Conservation (phyloP, 768 basidiomycete species). For the Rhizopogon sp. region DNA sequence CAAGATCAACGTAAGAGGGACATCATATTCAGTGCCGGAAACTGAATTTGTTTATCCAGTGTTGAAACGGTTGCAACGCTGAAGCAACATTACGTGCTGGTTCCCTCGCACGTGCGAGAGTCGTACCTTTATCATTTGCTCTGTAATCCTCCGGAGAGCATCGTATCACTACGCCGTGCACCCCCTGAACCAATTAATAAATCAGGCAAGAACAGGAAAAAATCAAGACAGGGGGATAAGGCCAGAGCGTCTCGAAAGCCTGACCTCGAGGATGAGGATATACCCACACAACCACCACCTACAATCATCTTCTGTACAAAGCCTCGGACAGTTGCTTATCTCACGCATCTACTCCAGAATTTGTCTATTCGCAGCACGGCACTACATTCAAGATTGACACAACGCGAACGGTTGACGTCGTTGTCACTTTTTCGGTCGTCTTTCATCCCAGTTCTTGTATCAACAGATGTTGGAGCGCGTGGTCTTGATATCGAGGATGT, state of each 20-base stretch:
- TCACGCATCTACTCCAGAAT: constrained; percentile 73
- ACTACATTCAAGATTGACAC: constrained; percentile 90
- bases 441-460: constrained; percentile 86
- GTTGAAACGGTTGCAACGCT: constrained; percentile 87
- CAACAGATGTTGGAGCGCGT: constrained; percentile 93
- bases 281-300: constrained; percentile 76
- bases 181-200: constrained; percentile 51
- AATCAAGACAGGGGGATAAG: constrained; percentile 16
- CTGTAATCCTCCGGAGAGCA: constrained; percentile 82
- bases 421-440: constrained; percentile 83
- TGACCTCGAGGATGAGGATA: constrained; percentile 34
- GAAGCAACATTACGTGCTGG: constrained; percentile 85
- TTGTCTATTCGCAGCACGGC: constrained; percentile 81
- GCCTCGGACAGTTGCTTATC: constrained; percentile 85
- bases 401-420: constrained; percentile 81
- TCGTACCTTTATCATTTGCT: constrained; percentile 87
- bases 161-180: constrained; percentile 57
- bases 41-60: constrained; percentile 33
- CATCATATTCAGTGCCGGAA: background rate
- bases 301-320: constrained; percentile 93
- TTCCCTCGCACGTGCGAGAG: constrained; percentile 94
- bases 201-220: constrained; percentile 19
- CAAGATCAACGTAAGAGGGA: constrained; percentile 60
- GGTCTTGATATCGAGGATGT: constrained; percentile 97
- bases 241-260: constrained; percentile 29